Base-by-base conservation (phyloP, 2,329 filamentous ascomycete species). In the Penicillium olsonii region DNA sequence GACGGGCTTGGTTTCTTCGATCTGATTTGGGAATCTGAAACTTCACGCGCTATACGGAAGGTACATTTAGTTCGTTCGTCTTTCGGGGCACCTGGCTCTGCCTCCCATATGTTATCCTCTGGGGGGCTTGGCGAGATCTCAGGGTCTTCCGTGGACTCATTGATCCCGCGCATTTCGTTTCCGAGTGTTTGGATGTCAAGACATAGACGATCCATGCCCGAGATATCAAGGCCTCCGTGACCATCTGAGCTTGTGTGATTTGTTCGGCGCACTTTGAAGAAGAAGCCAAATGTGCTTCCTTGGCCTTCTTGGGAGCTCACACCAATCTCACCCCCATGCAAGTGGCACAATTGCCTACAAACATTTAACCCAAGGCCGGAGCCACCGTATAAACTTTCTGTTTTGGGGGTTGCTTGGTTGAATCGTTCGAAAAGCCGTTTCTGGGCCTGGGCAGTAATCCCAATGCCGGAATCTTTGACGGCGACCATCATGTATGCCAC, bases 361-460 rank as follows among this genome's bases (percentile, higher is more conserved):
- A 92, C 92, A 67, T 91, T 92, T 0, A 92, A 75, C 0, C 89
- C 89, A 1, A 94, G 77, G 0, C 89, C 89, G 0, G 85, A 88
- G 0, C 89, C 89, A 18, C 88, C 89, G 56, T 92, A 91, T 58
- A 89, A 84, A 14, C 90, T 84, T 56, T 90, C 87, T 0, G 87
- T 91, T 42, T 83, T 82, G 2, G 87, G 85, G 18, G 83, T 89
- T 0, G 87, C 87, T 69, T 92, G 89, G 6, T 86, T 85, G 66
- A 94, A 94, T 18, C 87, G 82, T 58, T 90, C 83, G 68, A 92
- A 94, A 0, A 94, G 77, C 38, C 84, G 78, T 42, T 86, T 85
- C 72, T 86, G 88, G 63, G 91, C 88, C 48, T 85, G 81, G 4
- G 83, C 78, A 3, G 79, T 87, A 12, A 94, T 75, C 0, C 88